Base-by-base conservation (phyloP, 192 early-diverging fungal species). In the Spinellus fusiger region DNA sequence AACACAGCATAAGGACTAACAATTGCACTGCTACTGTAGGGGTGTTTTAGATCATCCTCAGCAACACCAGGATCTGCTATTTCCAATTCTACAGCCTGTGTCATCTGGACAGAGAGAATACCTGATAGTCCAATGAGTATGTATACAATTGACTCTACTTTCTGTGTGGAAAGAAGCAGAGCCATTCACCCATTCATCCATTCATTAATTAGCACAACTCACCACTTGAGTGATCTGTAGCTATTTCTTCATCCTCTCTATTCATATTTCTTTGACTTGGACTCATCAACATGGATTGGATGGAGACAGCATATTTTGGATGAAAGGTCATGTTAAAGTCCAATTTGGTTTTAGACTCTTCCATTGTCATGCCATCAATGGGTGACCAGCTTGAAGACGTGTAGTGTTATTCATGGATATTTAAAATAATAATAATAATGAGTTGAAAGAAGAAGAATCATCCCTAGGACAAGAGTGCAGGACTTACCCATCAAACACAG, bases 241-340 rank as follows among this genome's bases (percentile, higher is more conserved):
- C 29, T 10, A 48, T 47, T 26, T 61, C 46, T 48, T 55, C 40
- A 38, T 66, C 61, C 44, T 55, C 26, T 37, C 49, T 54, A 23
- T 48, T 55, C 9, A 38, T 29, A 1, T 37, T 27, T 3, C 35
- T 18, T 44, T 58, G 37, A 4, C 12, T 13, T 16, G 16, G 61
- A 31, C 3, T 37, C 18, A 46, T 29, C 48, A 68, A 60, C 18
- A 66, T 48, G 4, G 61, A 28, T 22, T 50, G 29, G n/a, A 55
- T 61, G 10, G 38, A 28, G 25, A 55, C 49, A 48, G 51, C 54
- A 40, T 69, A 69, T 51, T 69, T 69, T 2, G 67, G 67, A 63
- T 69, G 67, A 31, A 62, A 69, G 22, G 47, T 59, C 61, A 69
- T 46, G 26, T 62, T 62, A 33, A 61, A 63, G 53, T 69, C 51